These are phyloP conservation scores for Xylaria bambusicola DNA, from an alignment of 495 filamentous ascomycete genomes.

Conservation along the genomic window DNA sequence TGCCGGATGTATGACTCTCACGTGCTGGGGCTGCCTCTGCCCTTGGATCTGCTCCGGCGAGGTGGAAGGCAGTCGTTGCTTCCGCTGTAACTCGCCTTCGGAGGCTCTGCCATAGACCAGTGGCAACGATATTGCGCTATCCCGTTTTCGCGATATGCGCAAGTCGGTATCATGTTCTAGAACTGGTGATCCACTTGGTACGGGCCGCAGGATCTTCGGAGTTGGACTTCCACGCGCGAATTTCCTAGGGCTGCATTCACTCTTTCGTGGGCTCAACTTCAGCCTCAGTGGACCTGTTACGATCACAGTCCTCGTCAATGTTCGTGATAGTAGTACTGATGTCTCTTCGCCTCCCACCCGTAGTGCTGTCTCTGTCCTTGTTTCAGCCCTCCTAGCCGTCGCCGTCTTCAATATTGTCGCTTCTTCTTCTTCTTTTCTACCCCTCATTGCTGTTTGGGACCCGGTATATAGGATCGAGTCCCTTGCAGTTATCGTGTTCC, in stretches of 20 bases:
- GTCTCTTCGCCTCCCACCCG: not conserved
- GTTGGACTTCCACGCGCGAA: not conserved
- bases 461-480: not conserved
- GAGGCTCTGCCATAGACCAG: not conserved
- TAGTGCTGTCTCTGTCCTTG: not conserved
- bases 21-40: not conserved
- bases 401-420: not conserved
- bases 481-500: slow-evolving; percentile 8
- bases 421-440: not conserved
- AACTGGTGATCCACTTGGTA: not conserved
- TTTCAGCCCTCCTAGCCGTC: not conserved
- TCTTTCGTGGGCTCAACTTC: not conserved
- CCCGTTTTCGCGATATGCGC: not conserved
- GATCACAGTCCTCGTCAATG: not conserved
- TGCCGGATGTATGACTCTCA: not conserved
- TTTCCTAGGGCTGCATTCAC: not conserved
- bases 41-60: not conserved
- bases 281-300: too few species aligned
- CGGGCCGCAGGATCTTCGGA: slow-evolving; percentile 12
- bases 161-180: not conserved
- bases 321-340: not conserved
- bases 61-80: not conserved
- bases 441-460: not conserved
- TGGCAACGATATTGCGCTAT: not conserved
- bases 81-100: not conserved